Evolutionary conservation across 2,329 filamentous ascomycete genomes (phyloP).

Genomic region (Xylariaceae sp.): DNA sequence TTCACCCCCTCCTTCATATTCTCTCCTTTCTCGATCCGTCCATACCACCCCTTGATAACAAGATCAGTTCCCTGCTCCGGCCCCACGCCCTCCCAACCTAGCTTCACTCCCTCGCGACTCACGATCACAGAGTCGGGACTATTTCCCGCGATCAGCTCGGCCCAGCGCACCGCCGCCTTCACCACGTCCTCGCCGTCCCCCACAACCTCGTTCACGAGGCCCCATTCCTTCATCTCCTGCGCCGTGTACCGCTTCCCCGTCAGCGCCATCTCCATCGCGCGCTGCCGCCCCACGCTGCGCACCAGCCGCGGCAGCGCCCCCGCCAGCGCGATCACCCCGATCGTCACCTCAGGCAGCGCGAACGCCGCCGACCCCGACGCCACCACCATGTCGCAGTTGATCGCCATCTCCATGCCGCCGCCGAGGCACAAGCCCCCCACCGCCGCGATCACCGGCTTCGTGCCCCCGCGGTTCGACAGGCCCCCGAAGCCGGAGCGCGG

Average conservation of each 20-base stretch:
- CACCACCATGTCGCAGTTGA: conserved; percentile 70
- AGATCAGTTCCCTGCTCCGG: conserved; percentile 58
- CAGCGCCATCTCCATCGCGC: conserved; percentile 68
- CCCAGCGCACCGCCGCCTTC: conserved; percentile 56
- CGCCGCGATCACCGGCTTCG: conserved; percentile 72
- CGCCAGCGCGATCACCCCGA: conserved; percentile 67
- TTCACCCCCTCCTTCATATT: conserved; percentile 71
- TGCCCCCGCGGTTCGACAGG: conserved; percentile 60
- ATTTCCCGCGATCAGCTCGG: conserved; percentile 56
- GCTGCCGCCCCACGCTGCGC: conserved; percentile 61
- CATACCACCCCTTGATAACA: conserved; percentile 55
- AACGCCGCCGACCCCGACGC: conserved; percentile 57
- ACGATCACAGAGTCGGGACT: conserved; percentile 75
- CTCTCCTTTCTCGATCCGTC: conserved; percentile 57
- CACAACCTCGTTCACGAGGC: conserved; percentile 66
- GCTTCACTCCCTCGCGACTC: conserved; percentile 64
- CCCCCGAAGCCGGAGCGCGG: conserved; percentile 57
- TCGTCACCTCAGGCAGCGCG: conserved; percentile 65
- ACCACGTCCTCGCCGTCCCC: conserved; percentile 39
- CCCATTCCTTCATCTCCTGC: conserved; percentile 58
- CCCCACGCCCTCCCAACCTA: conserved; percentile 67
- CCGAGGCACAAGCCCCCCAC: conserved; percentile 73
- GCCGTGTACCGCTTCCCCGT: conserved; percentile 58
- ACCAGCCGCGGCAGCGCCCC: conserved; percentile 66
- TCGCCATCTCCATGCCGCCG: conserved; percentile 71